Evolutionary conservation across 2,329 filamentous ascomycete genomes (phyloP).

Genomic region (Penicillium thymicola): DNA sequence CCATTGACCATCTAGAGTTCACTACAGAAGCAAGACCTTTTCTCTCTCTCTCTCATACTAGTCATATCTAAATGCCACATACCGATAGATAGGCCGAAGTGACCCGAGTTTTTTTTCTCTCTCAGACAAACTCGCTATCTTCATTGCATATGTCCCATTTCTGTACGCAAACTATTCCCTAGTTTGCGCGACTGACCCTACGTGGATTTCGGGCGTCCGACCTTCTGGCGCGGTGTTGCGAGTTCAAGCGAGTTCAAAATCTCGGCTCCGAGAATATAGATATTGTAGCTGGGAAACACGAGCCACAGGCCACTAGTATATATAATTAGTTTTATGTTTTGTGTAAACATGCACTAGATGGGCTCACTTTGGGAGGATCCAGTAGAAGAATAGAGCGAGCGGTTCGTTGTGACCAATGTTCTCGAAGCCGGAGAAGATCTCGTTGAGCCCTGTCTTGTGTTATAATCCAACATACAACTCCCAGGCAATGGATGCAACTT

Average conservation of each 20-base stretch:
- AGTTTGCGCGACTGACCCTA: constrained; percentile 9
- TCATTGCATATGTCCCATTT: neutral
- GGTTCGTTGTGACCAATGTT: constrained; percentile 62
- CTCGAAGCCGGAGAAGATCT: constrained; percentile 58
- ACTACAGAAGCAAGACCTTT: neutral
- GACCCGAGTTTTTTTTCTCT: neutral
- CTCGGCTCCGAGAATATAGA: constrained; percentile 58
- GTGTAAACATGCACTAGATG: neutral
- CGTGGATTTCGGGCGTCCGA: constrained; percentile 30
- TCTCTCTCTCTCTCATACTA: neutral
- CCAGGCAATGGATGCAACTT: constrained; percentile 13
- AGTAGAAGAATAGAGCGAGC: constrained; percentile 54
- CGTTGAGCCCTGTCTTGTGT: constrained; percentile 50
- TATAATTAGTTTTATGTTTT: constrained; percentile 15
- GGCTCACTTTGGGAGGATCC: constrained; percentile 65
- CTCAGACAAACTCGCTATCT: neutral
- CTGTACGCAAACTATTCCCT: neutral
- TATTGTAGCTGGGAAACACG: constrained; percentile 60
- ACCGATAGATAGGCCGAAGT: neutral
- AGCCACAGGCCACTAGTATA: constrained; percentile 59
- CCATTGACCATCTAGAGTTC: neutral
- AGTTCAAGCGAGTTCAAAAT: constrained; percentile 57
- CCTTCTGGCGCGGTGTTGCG: constrained; percentile 25
- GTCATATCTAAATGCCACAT: neutral
- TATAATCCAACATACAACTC: neutral